Evolutionary conservation across 495 filamentous ascomycete species (phyloP).

Genomic region (Neurospora hispaniola): DNA sequence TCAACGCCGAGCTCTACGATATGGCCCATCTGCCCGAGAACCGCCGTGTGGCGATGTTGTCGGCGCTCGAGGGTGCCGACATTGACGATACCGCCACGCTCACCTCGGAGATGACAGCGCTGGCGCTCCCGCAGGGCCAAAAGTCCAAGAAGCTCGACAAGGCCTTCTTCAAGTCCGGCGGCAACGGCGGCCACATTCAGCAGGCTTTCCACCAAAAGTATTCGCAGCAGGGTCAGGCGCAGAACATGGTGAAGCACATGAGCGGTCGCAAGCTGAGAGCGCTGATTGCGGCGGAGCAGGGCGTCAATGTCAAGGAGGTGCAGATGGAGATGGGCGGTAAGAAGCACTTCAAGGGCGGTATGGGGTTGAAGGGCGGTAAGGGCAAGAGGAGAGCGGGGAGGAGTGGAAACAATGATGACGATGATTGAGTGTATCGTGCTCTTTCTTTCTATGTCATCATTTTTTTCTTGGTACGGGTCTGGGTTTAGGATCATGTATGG

Average conservation of each 20-base stretch:
- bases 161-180: constrained; percentile 66
- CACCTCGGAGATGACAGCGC: constrained; percentile 26
- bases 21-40: constrained; percentile 63
- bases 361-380: constrained; percentile 38
- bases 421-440: constrained; percentile 8
- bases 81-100: constrained; percentile 4
- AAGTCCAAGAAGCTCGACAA: constrained; percentile 74
- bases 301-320: constrained; percentile 75
- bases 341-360: constrained; percentile 89
- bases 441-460: not conserved
- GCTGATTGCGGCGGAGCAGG: constrained; percentile 77
- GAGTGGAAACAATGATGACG: constrained; percentile 12
- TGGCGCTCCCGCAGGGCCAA: constrained; percentile 40
- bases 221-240: constrained; percentile 58
- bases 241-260: constrained; percentile 45
- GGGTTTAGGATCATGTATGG: not conserved
- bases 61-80: constrained; percentile 33
- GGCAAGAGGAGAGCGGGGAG: constrained; percentile 24
- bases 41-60: constrained; percentile 49
- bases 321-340: constrained; percentile 53
- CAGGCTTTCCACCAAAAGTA: constrained; percentile 83
- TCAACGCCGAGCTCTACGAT: constrained; percentile 87
- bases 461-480: not conserved
- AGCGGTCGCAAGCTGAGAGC: constrained; percentile 75
- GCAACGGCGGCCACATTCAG: constrained; percentile 52